Evolutionary conservation across 345 rosid species (phyloP).

Genomic region (Garcia nutans): DNA sequence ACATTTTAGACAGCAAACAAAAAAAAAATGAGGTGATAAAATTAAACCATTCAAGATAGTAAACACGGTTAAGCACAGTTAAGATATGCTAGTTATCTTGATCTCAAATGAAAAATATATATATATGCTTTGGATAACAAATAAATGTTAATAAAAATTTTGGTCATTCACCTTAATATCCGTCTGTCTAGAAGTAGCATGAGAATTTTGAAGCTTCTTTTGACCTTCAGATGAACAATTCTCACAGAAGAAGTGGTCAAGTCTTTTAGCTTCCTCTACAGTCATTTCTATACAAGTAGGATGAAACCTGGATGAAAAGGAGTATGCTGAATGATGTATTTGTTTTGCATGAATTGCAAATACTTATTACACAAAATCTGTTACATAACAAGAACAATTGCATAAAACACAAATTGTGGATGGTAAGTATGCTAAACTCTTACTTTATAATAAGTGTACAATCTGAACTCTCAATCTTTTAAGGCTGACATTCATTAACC

Average conservation of each 20-base stretch:
- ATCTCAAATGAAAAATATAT: too few relatives aligned
- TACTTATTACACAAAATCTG: constrained; percentile 1
- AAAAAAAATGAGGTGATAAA: too few relatives aligned
- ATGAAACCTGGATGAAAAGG: constrained; percentile 85
- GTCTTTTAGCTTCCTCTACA: constrained; percentile 74
- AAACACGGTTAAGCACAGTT: too few relatives aligned
- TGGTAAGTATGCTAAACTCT: too few relatives aligned
- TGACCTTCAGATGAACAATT: constrained; percentile 69
- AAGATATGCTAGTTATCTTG: too few relatives aligned
- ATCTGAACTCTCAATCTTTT: too few relatives aligned
- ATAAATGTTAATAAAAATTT: not conserved
- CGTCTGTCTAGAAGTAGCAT: constrained; percentile 42
- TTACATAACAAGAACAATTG: not conserved
- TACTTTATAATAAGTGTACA: too few relatives aligned
- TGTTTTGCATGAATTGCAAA: constrained; percentile 14
- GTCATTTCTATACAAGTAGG: constrained; percentile 94
- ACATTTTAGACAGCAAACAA: not conserved
- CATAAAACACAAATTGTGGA: not conserved
- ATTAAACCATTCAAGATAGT: too few relatives aligned
- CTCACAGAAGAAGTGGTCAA: constrained; percentile 84
- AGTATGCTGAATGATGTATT: constrained; percentile 35
- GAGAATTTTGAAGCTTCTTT: constrained; percentile 59
- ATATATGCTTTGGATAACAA: not conserved
- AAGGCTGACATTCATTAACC: too few relatives aligned
- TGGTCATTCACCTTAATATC: constrained; percentile 66